These are phyloP conservation scores for Waltergamsia citrina DNA, from an alignment of 2,329 filamentous ascomycete species.

Conservation along the genomic window DNA sequence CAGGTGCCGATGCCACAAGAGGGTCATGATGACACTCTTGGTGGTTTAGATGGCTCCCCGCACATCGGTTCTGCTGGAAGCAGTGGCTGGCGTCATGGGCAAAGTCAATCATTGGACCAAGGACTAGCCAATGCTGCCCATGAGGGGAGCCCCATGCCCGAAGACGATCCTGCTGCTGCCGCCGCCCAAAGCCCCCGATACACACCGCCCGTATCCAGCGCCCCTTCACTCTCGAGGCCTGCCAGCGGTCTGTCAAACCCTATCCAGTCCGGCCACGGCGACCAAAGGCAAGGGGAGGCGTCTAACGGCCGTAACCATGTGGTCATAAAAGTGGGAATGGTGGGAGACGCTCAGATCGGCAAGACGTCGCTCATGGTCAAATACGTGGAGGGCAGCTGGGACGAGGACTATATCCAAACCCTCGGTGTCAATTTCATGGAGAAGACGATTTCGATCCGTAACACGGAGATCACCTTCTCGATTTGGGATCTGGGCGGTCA, in stretches of 20 bases:
- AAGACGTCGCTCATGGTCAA: conserved; percentile 99
- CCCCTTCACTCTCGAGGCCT: conserved; percentile 40
- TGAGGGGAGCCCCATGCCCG: conserved; percentile 22
- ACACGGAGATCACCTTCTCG: conserved; percentile 98
- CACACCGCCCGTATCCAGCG: conserved; percentile 34
- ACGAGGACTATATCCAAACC: conserved; percentile 99
- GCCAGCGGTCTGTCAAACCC: conserved; percentile 44
- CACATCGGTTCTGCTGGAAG: conserved; percentile 19
- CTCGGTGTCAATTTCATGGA: conserved; percentile 99
- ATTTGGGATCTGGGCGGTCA: conserved; percentile 99
- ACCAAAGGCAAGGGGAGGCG: conserved; percentile 13
- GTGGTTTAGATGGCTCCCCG: conserved; percentile 37
- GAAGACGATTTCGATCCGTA: conserved; percentile 98
- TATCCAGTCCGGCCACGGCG: conserved; percentile 1
- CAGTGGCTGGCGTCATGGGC: conserved; percentile 29
- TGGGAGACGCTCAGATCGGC: conserved; percentile 96
- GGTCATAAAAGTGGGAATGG: conserved; percentile 99
- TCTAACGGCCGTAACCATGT: conserved; percentile 58
- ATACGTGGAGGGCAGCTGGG: conserved; percentile 98
- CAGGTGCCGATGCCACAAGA: conserved; percentile 16
- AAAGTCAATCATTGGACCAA: conserved; percentile 42
- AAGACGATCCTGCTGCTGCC: conserved; percentile 25
- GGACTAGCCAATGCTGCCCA: conserved; percentile 20
- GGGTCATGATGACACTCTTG: conserved; percentile 38
- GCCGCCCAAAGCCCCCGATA: conserved; percentile 22